Evolutionary conservation across 768 basidiomycete species (phyloP).

Genomic region (Dentipellis sp.): DNA sequence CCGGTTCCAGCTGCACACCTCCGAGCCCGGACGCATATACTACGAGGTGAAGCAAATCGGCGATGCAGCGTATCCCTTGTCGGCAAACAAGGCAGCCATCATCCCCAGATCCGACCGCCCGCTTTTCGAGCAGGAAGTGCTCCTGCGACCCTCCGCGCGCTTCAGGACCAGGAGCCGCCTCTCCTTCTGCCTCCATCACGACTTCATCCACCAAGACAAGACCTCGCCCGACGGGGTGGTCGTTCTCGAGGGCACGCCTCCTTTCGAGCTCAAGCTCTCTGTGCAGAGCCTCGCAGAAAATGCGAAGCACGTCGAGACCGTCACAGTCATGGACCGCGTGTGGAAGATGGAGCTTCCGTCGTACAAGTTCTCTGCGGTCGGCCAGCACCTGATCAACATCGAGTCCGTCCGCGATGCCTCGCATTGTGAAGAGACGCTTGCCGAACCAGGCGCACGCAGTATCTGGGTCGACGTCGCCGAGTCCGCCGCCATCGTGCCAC

Average conservation of each 20-base stretch:
- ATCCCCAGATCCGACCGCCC: slow-evolving; percentile 64
- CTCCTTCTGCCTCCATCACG: slow-evolving; percentile 70
- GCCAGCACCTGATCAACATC: slow-evolving; percentile 72
- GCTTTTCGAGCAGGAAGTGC: slow-evolving; percentile 80
- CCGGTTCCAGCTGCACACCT: slow-evolving; percentile 75
- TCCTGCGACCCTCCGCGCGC: slow-evolving; percentile 68
- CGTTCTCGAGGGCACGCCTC: slow-evolving; percentile 73
- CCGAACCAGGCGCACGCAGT: slow-evolving; percentile 50
- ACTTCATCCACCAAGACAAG: slow-evolving; percentile 44
- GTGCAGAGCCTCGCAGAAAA: slow-evolving; percentile 71
- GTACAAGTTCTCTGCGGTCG: slow-evolving; percentile 70
- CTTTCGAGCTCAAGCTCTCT: slow-evolving; percentile 71
- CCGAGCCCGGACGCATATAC: slow-evolving; percentile 68
- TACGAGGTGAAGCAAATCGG: slow-evolving; percentile 89
- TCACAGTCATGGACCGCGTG: slow-evolving; percentile 35
- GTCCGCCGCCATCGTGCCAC: slow-evolving; percentile 84
- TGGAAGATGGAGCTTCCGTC: slow-evolving; percentile 72
- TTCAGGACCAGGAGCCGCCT: slow-evolving; percentile 62
- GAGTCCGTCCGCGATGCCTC: slow-evolving; percentile 74
- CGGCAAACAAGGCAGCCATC: slow-evolving; percentile 48
- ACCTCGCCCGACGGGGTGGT: slow-evolving; percentile 51
- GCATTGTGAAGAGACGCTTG: slow-evolving; percentile 65
- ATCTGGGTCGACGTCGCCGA: slow-evolving; percentile 94
- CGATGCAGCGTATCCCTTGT: slow-evolving; percentile 76
- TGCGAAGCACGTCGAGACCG: slow-evolving; percentile 45